These are phyloP conservation scores for Fonsecaea monophora DNA, from an alignment of 2,329 filamentous ascomycete genomes.

Conservation along the genomic window DNA sequence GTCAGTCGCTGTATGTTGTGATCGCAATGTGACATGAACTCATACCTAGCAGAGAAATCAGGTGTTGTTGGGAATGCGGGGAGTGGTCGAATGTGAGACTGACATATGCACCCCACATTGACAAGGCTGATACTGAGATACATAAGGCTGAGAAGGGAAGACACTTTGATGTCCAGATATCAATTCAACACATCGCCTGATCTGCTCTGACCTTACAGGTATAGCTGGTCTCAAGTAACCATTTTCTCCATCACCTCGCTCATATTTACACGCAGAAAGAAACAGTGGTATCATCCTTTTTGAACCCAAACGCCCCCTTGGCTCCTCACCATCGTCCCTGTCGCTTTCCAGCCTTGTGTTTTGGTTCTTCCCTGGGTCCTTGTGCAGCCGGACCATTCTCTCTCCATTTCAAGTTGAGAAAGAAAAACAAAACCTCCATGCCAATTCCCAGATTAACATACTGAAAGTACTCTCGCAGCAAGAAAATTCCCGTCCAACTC, in stretches of 20 bases:
- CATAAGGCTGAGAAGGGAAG: too few species aligned
- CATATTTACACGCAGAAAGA: background rate
- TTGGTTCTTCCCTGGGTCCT: background rate
- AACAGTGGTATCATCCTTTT: background rate
- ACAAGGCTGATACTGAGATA: background rate
- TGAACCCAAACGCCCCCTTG: background rate
- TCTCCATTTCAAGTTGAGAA: background rate
- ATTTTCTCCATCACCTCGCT: background rate
- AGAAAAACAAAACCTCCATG: background rate
- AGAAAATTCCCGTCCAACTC: background rate
- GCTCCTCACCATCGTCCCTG: background rate
- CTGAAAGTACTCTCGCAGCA: background rate
- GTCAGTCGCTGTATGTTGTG: background rate
- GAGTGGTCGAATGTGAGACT: background rate
- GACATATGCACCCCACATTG: background rate
- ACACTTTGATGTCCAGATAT: background rate
- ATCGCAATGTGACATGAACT: background rate
- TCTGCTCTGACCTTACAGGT: background rate
- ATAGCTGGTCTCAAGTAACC: background rate
- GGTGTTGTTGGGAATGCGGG: conserved; percentile 7
- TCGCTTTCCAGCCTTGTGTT: background rate
- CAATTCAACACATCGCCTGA: background rate
- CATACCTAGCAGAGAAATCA: background rate
- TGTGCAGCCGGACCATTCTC: background rate
- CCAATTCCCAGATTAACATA: background rate